A percentile compares a stretch with the other conserved stretches of the same genome.
Conservation (phyloP, 106 monocot species). For the Platanthera zijinensis region DNA sequence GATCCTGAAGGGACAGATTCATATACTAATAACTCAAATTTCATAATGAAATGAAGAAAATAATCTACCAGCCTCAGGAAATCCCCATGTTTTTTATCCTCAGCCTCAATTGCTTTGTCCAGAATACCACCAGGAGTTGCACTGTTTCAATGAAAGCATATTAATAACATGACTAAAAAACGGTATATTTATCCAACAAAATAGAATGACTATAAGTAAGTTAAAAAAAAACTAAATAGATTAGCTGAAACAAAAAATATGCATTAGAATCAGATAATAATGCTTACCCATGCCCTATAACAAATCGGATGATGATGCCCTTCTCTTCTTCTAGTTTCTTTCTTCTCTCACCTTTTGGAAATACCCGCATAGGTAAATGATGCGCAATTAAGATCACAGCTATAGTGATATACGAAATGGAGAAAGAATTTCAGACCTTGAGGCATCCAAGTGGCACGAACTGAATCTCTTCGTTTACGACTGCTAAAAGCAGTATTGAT, state of each 20-base stretch:
- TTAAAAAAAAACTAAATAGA: background rate
- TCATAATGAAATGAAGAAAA: background rate
- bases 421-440: conserved; percentile 38
- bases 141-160: conserved; percentile 19
- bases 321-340: conserved; percentile 66
- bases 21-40: background rate
- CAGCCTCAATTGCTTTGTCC: conserved; percentile 69
- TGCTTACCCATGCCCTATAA: conserved; percentile 58
- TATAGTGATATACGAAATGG: background rate
- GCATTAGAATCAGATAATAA: background rate
- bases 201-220: background rate
- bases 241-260: background rate
- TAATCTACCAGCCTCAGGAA: conserved; percentile 53
- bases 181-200: background rate
- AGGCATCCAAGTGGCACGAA: conserved; percentile 91
- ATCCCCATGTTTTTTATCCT: conserved; percentile 70
- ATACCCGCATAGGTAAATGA: background rate
- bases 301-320: conserved; percentile 66
- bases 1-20: background rate
- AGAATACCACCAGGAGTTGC: conserved; percentile 65
- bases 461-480: conserved; percentile 87
- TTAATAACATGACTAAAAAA: background rate
- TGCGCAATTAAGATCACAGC: background rate
- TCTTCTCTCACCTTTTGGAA: conserved; percentile 46
- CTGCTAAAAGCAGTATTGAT: conserved; percentile 97